Conservation (phyloP, 2,329 filamentous ascomycete genomes). For the Conoideocrella luteorostrata region DNA sequence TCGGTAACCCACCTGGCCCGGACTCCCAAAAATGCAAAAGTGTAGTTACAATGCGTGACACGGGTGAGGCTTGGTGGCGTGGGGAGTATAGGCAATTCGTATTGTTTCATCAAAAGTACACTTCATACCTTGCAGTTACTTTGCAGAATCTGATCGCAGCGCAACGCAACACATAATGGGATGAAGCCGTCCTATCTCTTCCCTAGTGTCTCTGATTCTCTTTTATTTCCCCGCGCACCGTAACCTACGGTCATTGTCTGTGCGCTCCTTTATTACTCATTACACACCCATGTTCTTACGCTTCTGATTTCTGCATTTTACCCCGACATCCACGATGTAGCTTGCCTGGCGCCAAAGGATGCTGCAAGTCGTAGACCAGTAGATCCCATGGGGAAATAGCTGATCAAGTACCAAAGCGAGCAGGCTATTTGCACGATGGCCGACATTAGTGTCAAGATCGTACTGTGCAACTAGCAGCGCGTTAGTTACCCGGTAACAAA, state of each 20-base stretch:
- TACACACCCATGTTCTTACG: not conserved
- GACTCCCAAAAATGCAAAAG: too few species aligned
- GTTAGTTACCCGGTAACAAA: slow-evolving; percentile 5
- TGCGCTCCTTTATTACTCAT: not conserved
- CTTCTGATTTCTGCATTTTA: not conserved
- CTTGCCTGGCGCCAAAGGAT: slow-evolving; percentile 75
- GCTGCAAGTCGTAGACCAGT: slow-evolving; percentile 81
- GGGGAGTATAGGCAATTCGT: not conserved
- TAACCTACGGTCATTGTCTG: not conserved
- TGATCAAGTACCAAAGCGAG: slow-evolving; percentile 87
- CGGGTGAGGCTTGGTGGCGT: not conserved
- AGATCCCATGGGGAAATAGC: slow-evolving; percentile 96
- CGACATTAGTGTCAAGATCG: slow-evolving; percentile 77
- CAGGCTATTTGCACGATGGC: slow-evolving; percentile 77
- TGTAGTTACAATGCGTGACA: not conserved
- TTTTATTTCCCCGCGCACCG: not conserved
- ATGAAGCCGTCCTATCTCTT: not conserved
- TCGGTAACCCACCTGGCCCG: too few species aligned
- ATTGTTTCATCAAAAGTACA: not conserved
- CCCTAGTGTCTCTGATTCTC: not conserved
- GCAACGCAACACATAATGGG: too few species aligned
- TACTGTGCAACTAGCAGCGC: slow-evolving; percentile 64
- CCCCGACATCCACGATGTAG: slow-evolving; percentile 81
- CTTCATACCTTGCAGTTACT: not conserved
- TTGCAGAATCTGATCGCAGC: not conserved